Evolutionary conservation across 208 protist genomes (phyloP), one percentile per base, ranked within the genome.

Genomic region (Leishmania mexicana): DNA sequence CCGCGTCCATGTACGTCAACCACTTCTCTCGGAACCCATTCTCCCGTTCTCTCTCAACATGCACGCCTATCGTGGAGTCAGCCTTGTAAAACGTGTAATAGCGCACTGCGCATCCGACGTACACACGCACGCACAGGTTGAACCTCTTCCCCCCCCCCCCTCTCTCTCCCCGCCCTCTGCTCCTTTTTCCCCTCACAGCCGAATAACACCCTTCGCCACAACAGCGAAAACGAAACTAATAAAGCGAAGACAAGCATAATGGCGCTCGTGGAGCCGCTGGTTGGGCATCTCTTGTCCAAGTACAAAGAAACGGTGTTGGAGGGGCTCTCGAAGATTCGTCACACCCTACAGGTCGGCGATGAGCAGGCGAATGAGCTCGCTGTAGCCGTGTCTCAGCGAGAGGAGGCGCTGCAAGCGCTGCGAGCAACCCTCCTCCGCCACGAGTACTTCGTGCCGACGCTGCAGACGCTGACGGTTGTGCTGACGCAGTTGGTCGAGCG

Each of bases 281-380:
- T 97, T 53, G 94, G 94, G 10, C 90, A 96, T 60, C 83, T 97
- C 60, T 85, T 98, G 28, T 98, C 95, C 64, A 89, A 92, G 82
- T 93, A 97, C 80, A 88, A 85, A n/a, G 90, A 96, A 73, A 96
- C 92, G 1, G 92, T 95, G 17, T 79, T 85, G 40, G 95, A 98
- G 68, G 95, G 95, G 0, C 83, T 98, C 0, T 75, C 88, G 28
- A 97, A 96, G 81, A 96, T 98, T 70, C 77, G 78, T 54, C 64
- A 73, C 19, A 75, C 54, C 13, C 58, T 85, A 47, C 71, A 85
- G 21, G 88, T 57, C 5, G 79, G 88, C 35, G 88, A 83, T 7
- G 78, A 70, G 74, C 64, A 81, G 7, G 88, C 92, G 74, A 51
- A 82, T 35, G 78, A 81, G 15, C 94, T 97, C 75, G 87, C 90